Conservation (phyloP, 257 asterid species). For the Solanum gandarillasii region DNA sequence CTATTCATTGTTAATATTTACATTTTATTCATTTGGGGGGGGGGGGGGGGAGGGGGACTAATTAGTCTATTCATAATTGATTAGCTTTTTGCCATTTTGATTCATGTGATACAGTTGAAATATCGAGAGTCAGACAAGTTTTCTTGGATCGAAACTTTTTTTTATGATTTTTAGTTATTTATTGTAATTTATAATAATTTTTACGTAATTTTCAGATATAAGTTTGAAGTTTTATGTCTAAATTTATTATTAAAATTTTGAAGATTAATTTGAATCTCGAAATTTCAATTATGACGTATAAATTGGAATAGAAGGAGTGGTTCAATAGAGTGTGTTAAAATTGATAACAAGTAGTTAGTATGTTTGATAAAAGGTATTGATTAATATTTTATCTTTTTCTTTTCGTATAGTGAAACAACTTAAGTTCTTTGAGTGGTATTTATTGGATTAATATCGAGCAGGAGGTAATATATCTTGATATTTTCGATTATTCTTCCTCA, state of each 20-base stretch:
- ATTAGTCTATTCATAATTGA: not conserved
- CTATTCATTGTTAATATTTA: too few species aligned
- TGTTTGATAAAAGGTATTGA: not conserved
- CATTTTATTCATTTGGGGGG: too few species aligned
- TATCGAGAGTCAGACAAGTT: not conserved
- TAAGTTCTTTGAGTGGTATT: too few species aligned
- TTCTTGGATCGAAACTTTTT: rapidly evolving
- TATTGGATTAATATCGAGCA: too few species aligned
- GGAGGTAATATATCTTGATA: too few species aligned
- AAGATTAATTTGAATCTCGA: too few species aligned
- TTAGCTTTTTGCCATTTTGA: too few species aligned
- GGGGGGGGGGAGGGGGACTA: not conserved
- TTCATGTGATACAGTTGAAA: rapidly evolving
- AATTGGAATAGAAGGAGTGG: not conserved
- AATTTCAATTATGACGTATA: too few species aligned
- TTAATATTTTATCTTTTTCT: not conserved
- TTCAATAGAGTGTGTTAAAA: not conserved
- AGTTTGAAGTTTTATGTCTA: too few species aligned
- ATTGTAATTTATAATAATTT: rapidly evolving
- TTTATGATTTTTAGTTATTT: rapidly evolving
- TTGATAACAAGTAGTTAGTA: too few species aligned
- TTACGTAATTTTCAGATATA: too few species aligned
- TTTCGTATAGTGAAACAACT: not conserved
- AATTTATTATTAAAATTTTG: too few species aligned
- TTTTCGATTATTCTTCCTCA: rapidly evolving